phyloP scores from a whole-genome alignment of 495 filamentous ascomycete species.

The Clavariopsis aquatica region DNA sequence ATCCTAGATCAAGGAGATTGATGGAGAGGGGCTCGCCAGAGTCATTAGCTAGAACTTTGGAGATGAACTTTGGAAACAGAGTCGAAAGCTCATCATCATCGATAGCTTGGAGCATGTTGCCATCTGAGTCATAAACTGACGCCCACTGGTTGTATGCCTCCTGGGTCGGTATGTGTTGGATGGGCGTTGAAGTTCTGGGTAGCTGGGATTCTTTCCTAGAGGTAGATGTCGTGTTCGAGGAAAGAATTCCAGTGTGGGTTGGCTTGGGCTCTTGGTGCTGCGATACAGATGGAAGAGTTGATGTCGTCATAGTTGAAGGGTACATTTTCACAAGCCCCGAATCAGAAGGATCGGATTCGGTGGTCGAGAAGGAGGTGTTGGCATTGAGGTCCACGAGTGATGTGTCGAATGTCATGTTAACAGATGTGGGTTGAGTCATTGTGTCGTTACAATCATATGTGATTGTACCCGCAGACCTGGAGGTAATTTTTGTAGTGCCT shows the following conservation, averaged over 20 bases:
- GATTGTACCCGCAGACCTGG: background rate
- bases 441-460: constrained; percentile 4
- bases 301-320: background rate
- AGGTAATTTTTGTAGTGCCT: too few relatives aligned
- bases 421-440: constrained; percentile 39
- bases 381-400: constrained; percentile 35
- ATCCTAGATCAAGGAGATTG: constrained; percentile 62
- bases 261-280: background rate
- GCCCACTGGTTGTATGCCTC: constrained; percentile 53
- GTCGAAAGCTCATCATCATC: constrained; percentile 60
- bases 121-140: constrained; percentile 68
- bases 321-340: background rate
- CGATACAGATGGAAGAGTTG: background rate
- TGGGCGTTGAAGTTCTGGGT: constrained; percentile 23
- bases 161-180: constrained; percentile 45
- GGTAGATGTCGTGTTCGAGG: background rate
- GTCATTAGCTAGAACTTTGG: constrained; percentile 35
- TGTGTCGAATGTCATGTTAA: constrained; percentile 40
- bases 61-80: constrained; percentile 58
- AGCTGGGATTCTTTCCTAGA: background rate
- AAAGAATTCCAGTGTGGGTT: background rate
- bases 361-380: constrained; percentile 34
- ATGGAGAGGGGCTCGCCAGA: constrained; percentile 36
- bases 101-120: constrained; percentile 71
- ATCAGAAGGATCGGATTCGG: constrained; percentile 32